These are phyloP conservation scores for Epicoccum nigrum DNA, from an alignment of 2,329 filamentous ascomycete genomes.

Conservation along the genomic window DNA sequence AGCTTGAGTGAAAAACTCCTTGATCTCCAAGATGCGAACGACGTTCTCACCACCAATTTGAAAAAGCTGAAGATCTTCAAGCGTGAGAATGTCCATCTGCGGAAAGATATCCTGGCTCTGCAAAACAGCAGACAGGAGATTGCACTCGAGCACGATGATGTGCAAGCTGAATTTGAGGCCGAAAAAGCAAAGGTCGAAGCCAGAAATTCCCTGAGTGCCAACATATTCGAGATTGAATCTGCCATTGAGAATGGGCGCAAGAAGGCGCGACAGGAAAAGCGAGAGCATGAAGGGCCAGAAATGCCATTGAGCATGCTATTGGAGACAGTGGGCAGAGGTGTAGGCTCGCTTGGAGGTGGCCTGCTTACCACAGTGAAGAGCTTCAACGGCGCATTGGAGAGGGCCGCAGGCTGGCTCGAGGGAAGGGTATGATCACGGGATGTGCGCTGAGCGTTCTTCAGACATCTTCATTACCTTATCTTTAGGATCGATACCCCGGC, in stretches of 20 bases:
- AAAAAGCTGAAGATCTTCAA: slow-evolving; percentile 53
- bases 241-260: slow-evolving; percentile 44
- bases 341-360: slow-evolving; percentile 41
- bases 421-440: slow-evolving; percentile 37
- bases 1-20: slow-evolving; percentile 58
- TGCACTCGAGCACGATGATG: slow-evolving; percentile 57
- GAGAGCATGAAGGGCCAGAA: slow-evolving; percentile 42
- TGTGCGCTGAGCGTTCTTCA: slow-evolving; percentile 1
- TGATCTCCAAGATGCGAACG: slow-evolving; percentile 59
- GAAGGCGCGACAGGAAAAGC: slow-evolving; percentile 35
- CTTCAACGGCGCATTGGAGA: slow-evolving; percentile 45
- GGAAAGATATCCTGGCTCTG: slow-evolving; percentile 56
- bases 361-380: slow-evolving; percentile 36
- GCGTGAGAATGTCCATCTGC: slow-evolving; percentile 53
- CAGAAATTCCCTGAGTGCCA: slow-evolving; percentile 35
- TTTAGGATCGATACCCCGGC: slow-evolving; percentile 15
- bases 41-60: slow-evolving; percentile 56
- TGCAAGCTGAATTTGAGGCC: slow-evolving; percentile 45
- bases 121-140: slow-evolving; percentile 57
- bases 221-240: slow-evolving; percentile 46
- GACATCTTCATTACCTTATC: slow-evolving; percentile 4
- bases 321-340: slow-evolving; percentile 34
- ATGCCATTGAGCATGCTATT: slow-evolving; percentile 42
- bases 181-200: slow-evolving; percentile 34
- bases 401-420: slow-evolving; percentile 45